Base-by-base conservation (phyloP, 2,329 filamentous ascomycete species). In the Aspergillus eucalypticola region DNA sequence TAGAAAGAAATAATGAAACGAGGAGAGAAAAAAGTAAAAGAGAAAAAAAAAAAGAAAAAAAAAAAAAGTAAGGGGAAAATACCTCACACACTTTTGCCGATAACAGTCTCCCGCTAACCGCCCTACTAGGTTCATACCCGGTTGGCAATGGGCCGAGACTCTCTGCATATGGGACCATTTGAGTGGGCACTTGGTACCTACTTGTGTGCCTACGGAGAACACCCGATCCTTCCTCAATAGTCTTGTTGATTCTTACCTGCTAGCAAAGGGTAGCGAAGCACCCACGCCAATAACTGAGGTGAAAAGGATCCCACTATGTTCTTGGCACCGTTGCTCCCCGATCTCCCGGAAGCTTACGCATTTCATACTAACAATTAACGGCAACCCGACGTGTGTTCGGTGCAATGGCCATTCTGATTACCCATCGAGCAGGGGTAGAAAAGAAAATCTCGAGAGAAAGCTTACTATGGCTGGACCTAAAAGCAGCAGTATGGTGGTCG, bases 171-270 rank as follows among this genome's bases (percentile, higher is more conserved):
- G 55, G 59, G 48, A 58, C 54, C 59, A 58, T 62, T 17, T 41
- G 8, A 53, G 54, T 58, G 54, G 59, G 50, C 57, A 58, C 54
- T 49, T 62, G 54, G 51, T 57, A 58, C 44, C 32, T 27, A 53
- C 10, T 54, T 51, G 54, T 42, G 57, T 55, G 58, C 13, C 51
- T 29, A 54, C 53, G 42, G 48, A 48, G n/a, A 50, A 32, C 46
- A 50, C n/a, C 46, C 46, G 46, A 50, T 29, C 25, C 23, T 50
- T 50, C 46, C 46, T 21, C 19, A 10, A 25, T 32, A 50, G 46
- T 50, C 46, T 7, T 29, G 23, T 50, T 17, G 10, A 6, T 50
- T 50, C 11, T 19, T 15, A 11, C 8, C 29, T 8, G 25, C 46
- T n/a, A 32, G 46, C n/a, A 50, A 17, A 11, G 25, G 15, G 8